These are phyloP conservation scores for Phytophthora boehmeriae DNA, from an alignment of 352 stramenopile species.

Conservation along the genomic window DNA sequence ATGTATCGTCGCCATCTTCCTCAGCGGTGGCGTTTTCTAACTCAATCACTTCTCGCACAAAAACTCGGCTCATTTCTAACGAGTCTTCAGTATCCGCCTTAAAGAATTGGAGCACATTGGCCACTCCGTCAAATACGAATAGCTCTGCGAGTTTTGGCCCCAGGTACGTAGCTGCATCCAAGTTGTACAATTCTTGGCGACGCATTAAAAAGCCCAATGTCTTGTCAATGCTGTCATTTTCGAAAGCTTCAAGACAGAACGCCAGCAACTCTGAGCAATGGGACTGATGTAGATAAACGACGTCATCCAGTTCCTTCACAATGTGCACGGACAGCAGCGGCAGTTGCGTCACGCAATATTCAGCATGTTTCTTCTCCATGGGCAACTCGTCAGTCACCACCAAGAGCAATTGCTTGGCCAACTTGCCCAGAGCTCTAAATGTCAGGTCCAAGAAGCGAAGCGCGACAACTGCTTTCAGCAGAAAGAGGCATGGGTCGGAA, in stretches of 20 bases:
- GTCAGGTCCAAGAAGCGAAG: constrained; percentile 67
- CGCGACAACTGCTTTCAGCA: constrained; percentile 53
- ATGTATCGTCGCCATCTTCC: constrained; percentile 30
- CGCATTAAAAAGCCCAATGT: constrained; percentile 65
- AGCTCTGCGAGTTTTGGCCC: constrained; percentile 69
- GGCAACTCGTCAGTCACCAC: constrained; percentile 42
- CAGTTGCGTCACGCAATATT: constrained; percentile 65
- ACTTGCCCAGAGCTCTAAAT: constrained; percentile 65
- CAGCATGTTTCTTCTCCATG: constrained; percentile 49
- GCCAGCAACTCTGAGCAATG: constrained; percentile 49
- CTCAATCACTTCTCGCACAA: constrained; percentile 74
- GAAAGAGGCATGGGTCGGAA: constrained; percentile 59
- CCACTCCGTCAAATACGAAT: constrained; percentile 52
- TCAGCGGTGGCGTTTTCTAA: constrained; percentile 45
- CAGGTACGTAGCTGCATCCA: constrained; percentile 46
- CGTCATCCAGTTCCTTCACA: constrained; percentile 74
- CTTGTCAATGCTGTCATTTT: constrained; percentile 74
- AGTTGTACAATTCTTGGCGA: constrained; percentile 53
- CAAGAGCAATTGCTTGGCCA: constrained; percentile 73
- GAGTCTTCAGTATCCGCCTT: constrained; percentile 57
- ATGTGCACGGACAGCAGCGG: constrained; percentile 66
- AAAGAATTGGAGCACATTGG: constrained; percentile 64
- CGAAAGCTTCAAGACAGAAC: constrained; percentile 64
- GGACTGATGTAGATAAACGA: constrained; percentile 53
- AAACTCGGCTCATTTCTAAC: constrained; percentile 55